phyloP scores from a whole-genome alignment of 345 rosid species.

The Pelargonium nanum region DNA sequence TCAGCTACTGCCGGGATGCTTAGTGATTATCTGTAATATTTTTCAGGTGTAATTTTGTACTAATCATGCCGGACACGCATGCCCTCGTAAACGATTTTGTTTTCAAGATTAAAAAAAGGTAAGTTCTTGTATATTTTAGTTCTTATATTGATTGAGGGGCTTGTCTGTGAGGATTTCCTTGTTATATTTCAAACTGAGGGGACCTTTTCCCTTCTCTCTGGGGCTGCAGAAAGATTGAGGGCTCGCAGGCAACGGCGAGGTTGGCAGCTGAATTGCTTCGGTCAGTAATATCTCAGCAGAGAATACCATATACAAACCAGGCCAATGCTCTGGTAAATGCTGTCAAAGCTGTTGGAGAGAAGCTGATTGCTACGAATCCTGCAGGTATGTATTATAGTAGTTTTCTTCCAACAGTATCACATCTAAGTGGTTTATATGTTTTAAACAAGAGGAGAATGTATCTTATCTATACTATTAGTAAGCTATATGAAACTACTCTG shows the following conservation, averaged over 20 bases:
- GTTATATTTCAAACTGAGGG: no score
- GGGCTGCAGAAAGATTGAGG: slow-evolving; percentile 75
- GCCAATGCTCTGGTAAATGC: slow-evolving; percentile 80
- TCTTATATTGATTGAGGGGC: background rate
- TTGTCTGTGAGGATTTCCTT: background rate
- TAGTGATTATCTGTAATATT: background rate
- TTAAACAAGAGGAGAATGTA: background rate
- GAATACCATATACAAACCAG: slow-evolving; percentile 76
- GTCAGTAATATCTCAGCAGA: slow-evolving; percentile 78
- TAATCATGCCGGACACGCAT: slow-evolving; percentile 80
- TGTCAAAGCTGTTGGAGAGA: slow-evolving; percentile 65
- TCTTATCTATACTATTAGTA: background rate
- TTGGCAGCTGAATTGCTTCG: slow-evolving; percentile 75
- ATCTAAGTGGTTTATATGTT: background rate
- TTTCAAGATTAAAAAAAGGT: slow-evolving; percentile 86
- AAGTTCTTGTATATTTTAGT: background rate
- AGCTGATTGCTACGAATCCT: slow-evolving; percentile 80
- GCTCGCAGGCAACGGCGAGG: slow-evolving; percentile 86
- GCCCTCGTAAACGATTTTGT: slow-evolving; percentile 59
- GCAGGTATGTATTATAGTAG: slow-evolving; percentile 40
- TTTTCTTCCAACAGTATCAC: background rate
- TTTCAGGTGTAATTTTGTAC: slow-evolving; percentile 18
- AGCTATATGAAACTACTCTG: background rate
- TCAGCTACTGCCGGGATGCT: background rate
- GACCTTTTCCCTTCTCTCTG: background rate